phyloP scores from a whole-genome alignment of 2,329 filamentous ascomycete species.

The Trichoderma endophyticum region DNA sequence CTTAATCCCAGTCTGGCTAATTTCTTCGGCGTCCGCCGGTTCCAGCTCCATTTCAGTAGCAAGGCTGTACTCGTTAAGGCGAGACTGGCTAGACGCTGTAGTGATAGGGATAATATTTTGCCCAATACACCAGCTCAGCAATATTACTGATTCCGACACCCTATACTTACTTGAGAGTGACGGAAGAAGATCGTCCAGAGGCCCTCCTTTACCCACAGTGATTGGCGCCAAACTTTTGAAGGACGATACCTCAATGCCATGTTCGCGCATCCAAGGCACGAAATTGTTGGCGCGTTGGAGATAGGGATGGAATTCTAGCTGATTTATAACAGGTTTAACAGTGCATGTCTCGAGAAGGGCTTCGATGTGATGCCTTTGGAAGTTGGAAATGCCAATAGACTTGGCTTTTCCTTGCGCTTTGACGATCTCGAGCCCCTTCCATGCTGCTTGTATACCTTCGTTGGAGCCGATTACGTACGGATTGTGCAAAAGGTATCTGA shows the following conservation, averaged over 20 bases:
- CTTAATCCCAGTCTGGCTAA: not conserved
- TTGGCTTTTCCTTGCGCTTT: not conserved
- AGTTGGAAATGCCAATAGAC: not conserved
- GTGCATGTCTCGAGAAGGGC: not conserved
- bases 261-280: not conserved
- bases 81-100: not conserved
- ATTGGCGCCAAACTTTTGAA: not conserved
- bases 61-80: not conserved
- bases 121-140: not conserved
- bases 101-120: not conserved
- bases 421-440: not conserved
- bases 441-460: not conserved
- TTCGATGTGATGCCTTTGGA: not conserved
- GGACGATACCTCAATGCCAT: not conserved
- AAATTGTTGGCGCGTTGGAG: not conserved
- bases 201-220: not conserved
- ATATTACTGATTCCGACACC: not conserved
- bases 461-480: not conserved
- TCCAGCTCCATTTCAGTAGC: not conserved
- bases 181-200: not conserved
- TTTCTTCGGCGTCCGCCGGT: not conserved
- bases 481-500: not conserved
- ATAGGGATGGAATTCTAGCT: not conserved
- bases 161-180: not conserved
- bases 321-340: not conserved